phyloP scores from a whole-genome alignment of 106 monocot genomes.

The Phalaenopsis aphrodite region DNA sequence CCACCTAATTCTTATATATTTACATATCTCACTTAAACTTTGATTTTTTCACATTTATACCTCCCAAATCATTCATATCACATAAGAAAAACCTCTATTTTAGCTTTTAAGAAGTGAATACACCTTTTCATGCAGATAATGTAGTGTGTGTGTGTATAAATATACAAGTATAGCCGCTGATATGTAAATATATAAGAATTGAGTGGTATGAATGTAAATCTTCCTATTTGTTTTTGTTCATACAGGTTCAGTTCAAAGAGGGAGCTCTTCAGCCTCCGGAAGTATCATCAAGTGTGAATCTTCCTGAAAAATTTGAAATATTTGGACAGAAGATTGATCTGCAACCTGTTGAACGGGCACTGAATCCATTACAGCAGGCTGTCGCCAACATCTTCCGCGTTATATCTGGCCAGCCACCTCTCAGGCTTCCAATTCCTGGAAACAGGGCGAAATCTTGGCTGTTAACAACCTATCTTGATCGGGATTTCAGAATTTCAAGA shows the following conservation, averaged over 20 bases:
- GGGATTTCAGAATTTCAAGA: conserved; percentile 87
- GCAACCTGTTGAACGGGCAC: conserved; percentile 36
- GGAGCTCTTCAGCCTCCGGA: conserved; percentile 62
- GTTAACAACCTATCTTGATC: conserved; percentile 75
- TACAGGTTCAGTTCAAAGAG: conserved; percentile 78
- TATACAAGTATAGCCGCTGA: no score
- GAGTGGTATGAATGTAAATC: no score
- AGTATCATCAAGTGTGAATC: conserved; percentile 52
- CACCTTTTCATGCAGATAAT: no score
- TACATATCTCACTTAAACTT: no score
- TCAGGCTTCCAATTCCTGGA: conserved; percentile 68
- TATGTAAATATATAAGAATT: no score
- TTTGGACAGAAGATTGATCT: conserved; percentile 68
- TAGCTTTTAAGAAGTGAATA: no score
- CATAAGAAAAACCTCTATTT: no score
- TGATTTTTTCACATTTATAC: no score
- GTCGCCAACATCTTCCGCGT: conserved; percentile 38
- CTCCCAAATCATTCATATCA: no score
- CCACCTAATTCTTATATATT: no score
- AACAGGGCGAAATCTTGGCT: conserved; percentile 59
- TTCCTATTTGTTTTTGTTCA: neutral
- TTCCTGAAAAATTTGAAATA: conserved; percentile 52
- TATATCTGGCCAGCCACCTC: conserved; percentile 76
- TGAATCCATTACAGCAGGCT: conserved; percentile 58
- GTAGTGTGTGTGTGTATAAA: no score